Evolutionary conservation across 768 basidiomycete species (phyloP).

Genomic region (Tricholoma matsutake): DNA sequence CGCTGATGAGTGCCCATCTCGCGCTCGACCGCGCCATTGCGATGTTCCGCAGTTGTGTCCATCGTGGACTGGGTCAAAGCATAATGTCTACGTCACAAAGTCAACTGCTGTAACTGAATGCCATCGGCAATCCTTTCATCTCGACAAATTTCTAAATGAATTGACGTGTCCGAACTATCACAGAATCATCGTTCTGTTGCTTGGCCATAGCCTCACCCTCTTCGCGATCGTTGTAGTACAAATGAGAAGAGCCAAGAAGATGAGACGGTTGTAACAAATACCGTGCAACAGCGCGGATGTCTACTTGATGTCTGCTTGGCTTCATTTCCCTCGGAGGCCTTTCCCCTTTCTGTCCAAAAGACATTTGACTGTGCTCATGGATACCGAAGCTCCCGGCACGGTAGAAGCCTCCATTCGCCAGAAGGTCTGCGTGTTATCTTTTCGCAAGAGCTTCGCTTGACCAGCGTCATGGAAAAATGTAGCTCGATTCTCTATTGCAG

Average conservation of each 20-base stretch:
- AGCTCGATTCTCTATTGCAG: constrained; percentile 62
- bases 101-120: not conserved
- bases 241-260: not conserved
- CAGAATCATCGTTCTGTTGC: not conserved
- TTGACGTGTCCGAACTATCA: not conserved
- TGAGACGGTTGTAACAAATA: constrained; percentile 3
- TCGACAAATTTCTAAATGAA: not conserved
- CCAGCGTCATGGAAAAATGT: constrained; percentile 6
- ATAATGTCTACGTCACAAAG: not conserved
- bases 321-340: constrained; percentile 14
- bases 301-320: constrained; percentile 15
- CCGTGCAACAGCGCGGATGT: constrained; percentile 9
- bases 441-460: not conserved
- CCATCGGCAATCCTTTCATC: not conserved
- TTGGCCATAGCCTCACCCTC: not conserved
- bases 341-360: constrained; percentile 7
- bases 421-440: constrained; percentile 41
- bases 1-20: constrained; percentile 49
- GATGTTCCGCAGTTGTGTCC: not conserved
- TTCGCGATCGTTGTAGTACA: not conserved
- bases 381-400: constrained; percentile 37
- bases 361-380: constrained; percentile 16
- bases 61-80: not conserved
- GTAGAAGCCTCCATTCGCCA: constrained; percentile 58
- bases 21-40: constrained; percentile 26